Conservation (phyloP, 768 basidiomycete genomes). For the Galerina sulciceps region DNA sequence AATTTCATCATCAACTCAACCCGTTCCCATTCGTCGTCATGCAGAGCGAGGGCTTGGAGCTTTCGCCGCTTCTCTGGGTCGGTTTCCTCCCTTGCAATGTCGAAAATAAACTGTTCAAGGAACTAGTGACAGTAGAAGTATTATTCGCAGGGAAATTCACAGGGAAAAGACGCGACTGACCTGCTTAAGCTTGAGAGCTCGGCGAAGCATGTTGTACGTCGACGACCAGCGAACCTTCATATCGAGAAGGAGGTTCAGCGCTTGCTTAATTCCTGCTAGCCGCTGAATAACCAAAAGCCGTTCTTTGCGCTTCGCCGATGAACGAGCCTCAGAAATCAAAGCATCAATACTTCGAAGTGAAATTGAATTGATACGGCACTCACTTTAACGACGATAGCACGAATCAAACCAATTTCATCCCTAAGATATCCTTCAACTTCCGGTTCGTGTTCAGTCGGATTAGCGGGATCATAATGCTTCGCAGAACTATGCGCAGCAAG, state of each 20-base stretch:
- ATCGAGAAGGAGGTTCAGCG: slow-evolving; percentile 18
- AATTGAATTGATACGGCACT: neutral
- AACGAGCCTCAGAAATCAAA: neutral
- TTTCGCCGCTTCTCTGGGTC: slow-evolving; percentile 7
- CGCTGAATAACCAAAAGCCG: slow-evolving; percentile 8
- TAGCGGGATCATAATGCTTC: slow-evolving; percentile 6
- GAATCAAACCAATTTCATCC: slow-evolving; percentile 33
- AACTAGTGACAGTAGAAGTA: neutral
- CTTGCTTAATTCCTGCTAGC: neutral
- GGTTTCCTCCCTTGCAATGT: slow-evolving; percentile 6
- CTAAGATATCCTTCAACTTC: slow-evolving; percentile 7
- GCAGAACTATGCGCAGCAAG: slow-evolving; percentile 11
- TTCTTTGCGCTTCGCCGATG: slow-evolving; percentile 16
- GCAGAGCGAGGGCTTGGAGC: slow-evolving; percentile 1
- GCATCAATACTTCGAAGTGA: neutral
- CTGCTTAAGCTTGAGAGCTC: slow-evolving; percentile 6
- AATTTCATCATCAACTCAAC: slow-evolving; percentile 15
- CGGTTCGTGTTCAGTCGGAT: neutral
- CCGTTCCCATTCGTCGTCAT: slow-evolving; percentile 13
- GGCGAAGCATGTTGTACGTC: slow-evolving; percentile 12
- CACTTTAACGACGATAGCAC: slow-evolving; percentile 30
- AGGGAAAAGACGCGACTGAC: neutral
- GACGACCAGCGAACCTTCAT: slow-evolving; percentile 24
- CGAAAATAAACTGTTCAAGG: slow-evolving; percentile 6
- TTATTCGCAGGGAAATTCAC: neutral